Percentiles rank a stretch among this genome's conserved stretches.
Evolutionary conservation across 805 yeast species (phyloP).

Genomic region (Kurtzmaniella cleridarum): DNA sequence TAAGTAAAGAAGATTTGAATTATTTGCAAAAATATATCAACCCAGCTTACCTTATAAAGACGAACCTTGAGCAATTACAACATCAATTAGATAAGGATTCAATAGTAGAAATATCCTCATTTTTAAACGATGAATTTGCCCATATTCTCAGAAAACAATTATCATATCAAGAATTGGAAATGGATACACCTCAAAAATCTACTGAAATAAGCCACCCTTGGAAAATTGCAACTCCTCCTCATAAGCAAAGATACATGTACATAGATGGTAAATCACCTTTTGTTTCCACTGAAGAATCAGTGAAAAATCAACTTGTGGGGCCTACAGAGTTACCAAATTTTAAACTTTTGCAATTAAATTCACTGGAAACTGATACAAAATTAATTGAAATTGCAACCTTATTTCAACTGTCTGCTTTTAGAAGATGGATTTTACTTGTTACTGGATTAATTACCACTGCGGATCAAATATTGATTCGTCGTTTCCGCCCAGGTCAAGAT

Average conservation of each 20-base stretch:
- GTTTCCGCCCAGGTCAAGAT: conserved; percentile 94
- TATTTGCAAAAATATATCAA: conserved; percentile 55
- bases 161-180: conserved; percentile 56
- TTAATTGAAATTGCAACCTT: conserved; percentile 54
- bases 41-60: conserved; percentile 35
- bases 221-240: conserved; percentile 91
- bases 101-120: conserved; percentile 57
- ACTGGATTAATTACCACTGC: conserved; percentile 60
- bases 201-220: conserved; percentile 65
- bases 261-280: conserved; percentile 56
- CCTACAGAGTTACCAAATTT: conserved; percentile 58
- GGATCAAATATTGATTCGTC: conserved; percentile 67
- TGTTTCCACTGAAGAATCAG: conserved; percentile 30
- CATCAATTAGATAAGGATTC: conserved; percentile 61
- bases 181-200: conserved; percentile 51
- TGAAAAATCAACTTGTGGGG: conserved; percentile 25
- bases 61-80: conserved; percentile 40
- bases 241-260: conserved; percentile 81
- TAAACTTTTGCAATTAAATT: conserved; percentile 18
- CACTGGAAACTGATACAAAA: conserved; percentile 26
- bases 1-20: conserved; percentile 36
- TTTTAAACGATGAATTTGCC: conserved; percentile 57
- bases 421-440: conserved; percentile 60
- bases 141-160: conserved; percentile 39
- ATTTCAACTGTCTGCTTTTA: conserved; percentile 56